A percentile compares a stretch with the other conserved stretches of the same genome.
These are phyloP conservation scores for Hypoxylon sp. DNA, from an alignment of 2,329 filamentous ascomycete species.

Conservation along the genomic window DNA sequence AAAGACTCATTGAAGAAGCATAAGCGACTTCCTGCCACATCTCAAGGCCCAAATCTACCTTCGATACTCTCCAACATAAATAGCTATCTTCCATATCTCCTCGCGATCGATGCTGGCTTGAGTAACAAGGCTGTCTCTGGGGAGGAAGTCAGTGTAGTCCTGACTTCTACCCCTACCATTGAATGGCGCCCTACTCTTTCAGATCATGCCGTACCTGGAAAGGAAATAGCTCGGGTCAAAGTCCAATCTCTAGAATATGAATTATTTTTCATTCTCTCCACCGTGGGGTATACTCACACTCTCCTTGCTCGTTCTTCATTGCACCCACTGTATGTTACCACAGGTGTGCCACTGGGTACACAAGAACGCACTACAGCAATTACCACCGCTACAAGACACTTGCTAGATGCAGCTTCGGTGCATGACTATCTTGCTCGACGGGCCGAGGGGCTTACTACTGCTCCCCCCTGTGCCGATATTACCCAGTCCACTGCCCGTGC, in stretches of 20 bases:
- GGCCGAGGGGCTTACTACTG: constrained; percentile 60
- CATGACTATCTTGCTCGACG: constrained; percentile 79
- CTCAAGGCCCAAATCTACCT: constrained; percentile 79
- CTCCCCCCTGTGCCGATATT: constrained; percentile 68
- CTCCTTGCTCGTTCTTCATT: constrained; percentile 80
- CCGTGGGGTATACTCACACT: constrained; percentile 81
- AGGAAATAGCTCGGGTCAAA: constrained; percentile 76
- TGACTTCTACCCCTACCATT: constrained; percentile 73
- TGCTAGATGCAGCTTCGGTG: constrained; percentile 84
- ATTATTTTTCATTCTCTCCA: constrained; percentile 82
- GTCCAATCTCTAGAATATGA: constrained; percentile 86
- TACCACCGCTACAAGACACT: constrained; percentile 79
- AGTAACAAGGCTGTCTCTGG: constrained; percentile 65
- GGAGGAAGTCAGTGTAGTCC: constrained; percentile 77
- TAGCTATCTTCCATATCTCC: constrained; percentile 86
- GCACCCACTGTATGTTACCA: constrained; percentile 78
- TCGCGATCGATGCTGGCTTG: constrained; percentile 82
- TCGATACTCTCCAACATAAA: constrained; percentile 78
- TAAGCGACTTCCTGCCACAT: constrained; percentile 83
- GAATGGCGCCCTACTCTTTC: constrained; percentile 89
- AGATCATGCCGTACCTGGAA: constrained; percentile 73
- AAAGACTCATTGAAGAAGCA: constrained; percentile 88
- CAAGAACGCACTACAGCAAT: constrained; percentile 80
- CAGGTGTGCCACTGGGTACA: constrained; percentile 70
- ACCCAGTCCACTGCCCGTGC: constrained; percentile 67